Conservation (phyloP, 768 basidiomycete genomes). For the Pisolithus tinctorius region DNA sequence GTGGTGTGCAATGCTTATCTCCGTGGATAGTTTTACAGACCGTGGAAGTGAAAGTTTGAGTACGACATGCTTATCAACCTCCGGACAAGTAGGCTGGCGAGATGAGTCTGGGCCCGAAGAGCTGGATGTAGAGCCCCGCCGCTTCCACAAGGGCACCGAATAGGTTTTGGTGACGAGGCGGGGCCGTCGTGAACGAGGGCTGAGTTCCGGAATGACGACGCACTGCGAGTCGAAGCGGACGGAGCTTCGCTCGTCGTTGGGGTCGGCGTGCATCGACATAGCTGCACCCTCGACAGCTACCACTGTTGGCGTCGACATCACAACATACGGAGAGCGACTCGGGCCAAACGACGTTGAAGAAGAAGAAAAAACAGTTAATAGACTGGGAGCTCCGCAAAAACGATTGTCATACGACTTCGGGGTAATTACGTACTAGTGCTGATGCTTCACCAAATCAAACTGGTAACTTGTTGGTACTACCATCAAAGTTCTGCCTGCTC, state of each 20-base stretch:
- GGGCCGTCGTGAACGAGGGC: slow-evolving; percentile 36
- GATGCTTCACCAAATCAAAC: no score
- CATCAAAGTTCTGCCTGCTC: no score
- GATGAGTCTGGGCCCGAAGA: slow-evolving; percentile 14
- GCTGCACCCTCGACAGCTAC: background rate
- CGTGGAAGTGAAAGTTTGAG: slow-evolving; percentile 59
- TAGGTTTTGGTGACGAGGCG: slow-evolving; percentile 59
- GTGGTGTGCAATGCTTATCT: background rate
- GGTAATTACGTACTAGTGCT: no score
- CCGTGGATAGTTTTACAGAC: slow-evolving; percentile 28
- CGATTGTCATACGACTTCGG: no score
- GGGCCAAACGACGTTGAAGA: background rate
- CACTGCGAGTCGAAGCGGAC: slow-evolving; percentile 74
- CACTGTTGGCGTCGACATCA: slow-evolving; percentile 10
- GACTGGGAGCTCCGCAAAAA: no score
- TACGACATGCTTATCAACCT: slow-evolving; percentile 40
- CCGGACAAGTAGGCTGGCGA: slow-evolving; percentile 3
- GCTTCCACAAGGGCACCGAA: slow-evolving; percentile 63
- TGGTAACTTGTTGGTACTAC: no score
- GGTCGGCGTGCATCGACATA: slow-evolving; percentile 1
- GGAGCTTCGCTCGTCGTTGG: slow-evolving; percentile 16
- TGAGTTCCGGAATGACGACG: slow-evolving; percentile 61
- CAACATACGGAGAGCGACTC: background rate
- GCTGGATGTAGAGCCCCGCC: slow-evolving; percentile 14
- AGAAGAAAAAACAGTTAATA: background rate